phyloP scores from a whole-genome alignment of 495 filamentous ascomycete genomes.

The Neurospora sp. region DNA sequence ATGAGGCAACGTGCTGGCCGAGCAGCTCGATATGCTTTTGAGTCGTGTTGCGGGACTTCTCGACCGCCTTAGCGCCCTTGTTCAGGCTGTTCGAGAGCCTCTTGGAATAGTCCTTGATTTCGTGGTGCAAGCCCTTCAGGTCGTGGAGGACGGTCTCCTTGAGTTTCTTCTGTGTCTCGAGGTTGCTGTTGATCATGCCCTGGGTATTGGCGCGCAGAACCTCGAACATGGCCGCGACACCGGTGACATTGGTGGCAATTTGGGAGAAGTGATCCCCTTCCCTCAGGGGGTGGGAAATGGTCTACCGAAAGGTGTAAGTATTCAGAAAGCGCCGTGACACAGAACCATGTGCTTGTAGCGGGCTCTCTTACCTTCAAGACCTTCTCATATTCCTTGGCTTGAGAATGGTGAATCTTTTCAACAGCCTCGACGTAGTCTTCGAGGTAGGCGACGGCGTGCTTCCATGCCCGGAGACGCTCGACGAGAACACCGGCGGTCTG shows the following conservation, averaged over 20 bases:
- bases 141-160: slow-evolving; percentile 76
- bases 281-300: slow-evolving; percentile 72
- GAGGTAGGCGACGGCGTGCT: slow-evolving; percentile 82
- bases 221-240: slow-evolving; percentile 81
- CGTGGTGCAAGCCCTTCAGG: slow-evolving; percentile 81
- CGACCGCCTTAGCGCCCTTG: slow-evolving; percentile 79
- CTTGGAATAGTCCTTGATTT: slow-evolving; percentile 92
- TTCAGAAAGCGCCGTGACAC: neutral
- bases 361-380: slow-evolving; percentile 61
- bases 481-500: slow-evolving; percentile 68
- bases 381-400: slow-evolving; percentile 93
- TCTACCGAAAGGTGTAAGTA: slow-evolving; percentile 33
- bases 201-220: slow-evolving; percentile 88
- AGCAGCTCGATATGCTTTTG: slow-evolving; percentile 96
- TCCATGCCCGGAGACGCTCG: slow-evolving; percentile 86
- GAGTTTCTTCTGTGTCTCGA: slow-evolving; percentile 79
- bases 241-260: slow-evolving; percentile 63
- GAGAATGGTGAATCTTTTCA: slow-evolving; percentile 71
- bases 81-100: slow-evolving; percentile 74
- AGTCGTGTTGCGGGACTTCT: slow-evolving; percentile 74
- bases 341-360: neutral
- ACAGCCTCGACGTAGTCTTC: slow-evolving; percentile 79
- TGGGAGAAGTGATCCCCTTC: slow-evolving; percentile 90
- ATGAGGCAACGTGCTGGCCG: slow-evolving; percentile 67
- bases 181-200: slow-evolving; percentile 74